Evolutionary conservation across 2,329 filamentous ascomycete species (phyloP).

Genomic region (Calonectria multiphialidica): DNA sequence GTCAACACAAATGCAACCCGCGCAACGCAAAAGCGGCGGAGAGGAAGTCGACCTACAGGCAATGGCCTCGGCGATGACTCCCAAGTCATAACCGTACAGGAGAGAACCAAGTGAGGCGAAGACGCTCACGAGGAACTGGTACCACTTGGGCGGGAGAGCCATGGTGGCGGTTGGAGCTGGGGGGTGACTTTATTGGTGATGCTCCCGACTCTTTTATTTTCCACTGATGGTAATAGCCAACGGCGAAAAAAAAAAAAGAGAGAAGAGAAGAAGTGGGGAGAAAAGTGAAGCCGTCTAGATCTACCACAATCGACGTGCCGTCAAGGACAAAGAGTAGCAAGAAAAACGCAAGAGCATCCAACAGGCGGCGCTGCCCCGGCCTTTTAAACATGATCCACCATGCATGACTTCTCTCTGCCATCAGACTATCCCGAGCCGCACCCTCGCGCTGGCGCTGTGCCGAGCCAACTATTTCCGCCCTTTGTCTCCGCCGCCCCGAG

Average conservation of each 20-base stretch:
- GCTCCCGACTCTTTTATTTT: neutral
- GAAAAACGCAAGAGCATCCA: neutral
- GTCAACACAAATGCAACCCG: neutral
- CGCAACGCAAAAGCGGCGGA: neutral
- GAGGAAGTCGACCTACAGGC: conserved; percentile 48
- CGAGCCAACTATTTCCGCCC: neutral
- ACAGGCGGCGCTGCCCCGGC: conserved; percentile 1
- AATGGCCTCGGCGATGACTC: conserved; percentile 61
- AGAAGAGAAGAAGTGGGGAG: neutral
- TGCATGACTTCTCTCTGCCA: neutral
- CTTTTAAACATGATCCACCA: conserved; percentile 16
- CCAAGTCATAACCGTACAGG: conserved; percentile 41
- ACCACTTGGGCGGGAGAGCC: conserved; percentile 59
- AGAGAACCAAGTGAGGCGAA: conserved; percentile 42
- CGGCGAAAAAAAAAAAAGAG: neutral
- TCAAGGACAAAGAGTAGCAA: neutral
- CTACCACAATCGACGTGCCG: neutral
- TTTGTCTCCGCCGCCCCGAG: conserved; percentile 6
- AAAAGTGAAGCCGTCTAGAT: neutral
- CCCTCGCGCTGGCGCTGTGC: neutral
- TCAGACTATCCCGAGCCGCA: neutral
- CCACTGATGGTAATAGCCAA: neutral
- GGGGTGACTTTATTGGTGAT: neutral
- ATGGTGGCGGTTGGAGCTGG: conserved; percentile 39
- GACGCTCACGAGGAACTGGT: conserved; percentile 60